Conservation (phyloP, 345 rosid species). For the Syzygium aqueum region DNA sequence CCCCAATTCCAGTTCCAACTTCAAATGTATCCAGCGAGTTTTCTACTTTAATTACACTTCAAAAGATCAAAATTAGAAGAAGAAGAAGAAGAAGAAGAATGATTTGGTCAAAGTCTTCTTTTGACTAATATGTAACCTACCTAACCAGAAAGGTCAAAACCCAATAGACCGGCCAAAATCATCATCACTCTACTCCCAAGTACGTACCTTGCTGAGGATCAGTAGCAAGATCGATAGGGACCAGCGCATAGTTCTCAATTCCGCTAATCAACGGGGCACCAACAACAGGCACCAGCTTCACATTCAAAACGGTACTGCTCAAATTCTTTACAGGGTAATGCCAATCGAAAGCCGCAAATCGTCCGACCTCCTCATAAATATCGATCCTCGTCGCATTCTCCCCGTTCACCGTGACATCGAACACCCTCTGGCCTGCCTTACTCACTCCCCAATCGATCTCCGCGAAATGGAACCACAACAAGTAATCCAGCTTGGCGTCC, state of each 20-base stretch:
- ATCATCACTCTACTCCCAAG: neutral
- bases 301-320: constrained; percentile 44
- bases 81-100: neutral
- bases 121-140: neutral
- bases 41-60: neutral
- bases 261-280: constrained; percentile 82
- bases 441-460: constrained; percentile 76
- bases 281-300: constrained; percentile 47
- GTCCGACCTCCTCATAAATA: constrained; percentile 53
- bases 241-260: constrained; percentile 84
- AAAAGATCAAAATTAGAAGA: neutral
- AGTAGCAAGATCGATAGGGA: constrained; percentile 76
- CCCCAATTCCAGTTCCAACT: neutral
- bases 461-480: constrained; percentile 92
- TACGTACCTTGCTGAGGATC: constrained; percentile 69
- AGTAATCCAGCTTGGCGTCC: constrained; percentile 86
- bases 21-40: neutral
- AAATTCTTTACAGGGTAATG: constrained; percentile 52
- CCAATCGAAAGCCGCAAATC: constrained; percentile 47
- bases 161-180: neutral
- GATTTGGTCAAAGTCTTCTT: neutral
- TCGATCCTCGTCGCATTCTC: constrained; percentile 66
- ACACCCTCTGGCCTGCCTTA: constrained; percentile 61
- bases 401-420: constrained; percentile 63
- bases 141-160: neutral